Evolutionary conservation across 176 grass and related monocot genomes (phyloP).

Genomic region (Oropetium thomaeum): DNA sequence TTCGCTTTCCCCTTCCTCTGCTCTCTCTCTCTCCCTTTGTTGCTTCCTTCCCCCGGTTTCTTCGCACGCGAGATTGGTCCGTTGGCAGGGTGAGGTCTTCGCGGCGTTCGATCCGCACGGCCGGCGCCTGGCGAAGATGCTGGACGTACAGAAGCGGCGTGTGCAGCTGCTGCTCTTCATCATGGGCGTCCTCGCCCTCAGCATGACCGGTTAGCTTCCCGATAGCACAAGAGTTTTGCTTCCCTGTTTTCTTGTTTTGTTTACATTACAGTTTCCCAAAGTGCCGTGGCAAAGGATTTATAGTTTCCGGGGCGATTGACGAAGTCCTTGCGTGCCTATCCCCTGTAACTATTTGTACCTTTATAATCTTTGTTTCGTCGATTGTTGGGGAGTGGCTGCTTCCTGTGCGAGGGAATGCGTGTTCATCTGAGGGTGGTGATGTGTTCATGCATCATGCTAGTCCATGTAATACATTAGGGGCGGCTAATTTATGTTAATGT

Average conservation of each 20-base stretch:
- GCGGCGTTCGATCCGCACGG: conserved; percentile 1
- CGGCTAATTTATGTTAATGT: neutral
- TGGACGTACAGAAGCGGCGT: conserved; percentile 75
- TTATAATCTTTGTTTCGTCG: neutral
- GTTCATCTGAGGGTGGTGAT: neutral
- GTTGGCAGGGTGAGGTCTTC: neutral
- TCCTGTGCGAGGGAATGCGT: neutral
- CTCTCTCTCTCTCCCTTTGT: neutral
- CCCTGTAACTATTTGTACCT: neutral
- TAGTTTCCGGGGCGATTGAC: neutral
- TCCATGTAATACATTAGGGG: neutral
- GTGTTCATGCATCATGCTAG: neutral
- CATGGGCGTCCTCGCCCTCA: conserved; percentile 60
- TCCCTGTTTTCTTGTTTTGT: neutral
- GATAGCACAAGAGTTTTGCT: neutral
- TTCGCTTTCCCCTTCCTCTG: neutral
- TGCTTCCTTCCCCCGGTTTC: neutral
- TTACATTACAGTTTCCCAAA: neutral
- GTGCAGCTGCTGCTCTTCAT: conserved; percentile 73
- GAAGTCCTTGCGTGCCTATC: neutral
- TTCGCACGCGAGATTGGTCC: neutral
- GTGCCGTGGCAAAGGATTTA: neutral
- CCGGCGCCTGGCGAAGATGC: conserved; percentile 42
- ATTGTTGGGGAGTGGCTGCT: neutral
- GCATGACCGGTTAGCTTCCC: conserved; percentile 78